Percentiles rank a stretch among this genome's conserved stretches.
These are phyloP conservation scores for Dryadomyces quercivorus DNA, from an alignment of 2,329 filamentous ascomycete genomes.

Conservation along the genomic window DNA sequence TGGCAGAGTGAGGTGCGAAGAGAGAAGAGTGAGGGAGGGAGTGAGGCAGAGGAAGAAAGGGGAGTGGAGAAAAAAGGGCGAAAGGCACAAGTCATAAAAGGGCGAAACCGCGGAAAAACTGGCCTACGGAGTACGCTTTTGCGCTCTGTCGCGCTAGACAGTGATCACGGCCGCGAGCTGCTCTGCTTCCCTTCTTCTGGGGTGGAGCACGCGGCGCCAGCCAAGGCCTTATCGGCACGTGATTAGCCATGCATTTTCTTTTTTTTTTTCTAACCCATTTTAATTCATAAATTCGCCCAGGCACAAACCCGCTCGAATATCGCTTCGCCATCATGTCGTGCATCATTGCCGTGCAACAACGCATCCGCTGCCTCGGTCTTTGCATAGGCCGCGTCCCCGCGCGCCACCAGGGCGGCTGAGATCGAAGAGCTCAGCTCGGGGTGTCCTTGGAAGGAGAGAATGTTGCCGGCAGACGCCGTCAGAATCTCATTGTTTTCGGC, in stretches of 20 bases:
- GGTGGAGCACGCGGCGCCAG: background rate
- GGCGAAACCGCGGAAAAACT: slow-evolving; percentile 1
- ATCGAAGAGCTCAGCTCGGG: background rate
- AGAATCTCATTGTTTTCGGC: background rate
- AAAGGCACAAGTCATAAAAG: background rate
- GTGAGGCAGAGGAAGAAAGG: background rate
- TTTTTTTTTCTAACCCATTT: no score
- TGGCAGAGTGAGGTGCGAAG: background rate
- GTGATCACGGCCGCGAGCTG: slow-evolving; percentile 1
- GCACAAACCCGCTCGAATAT: background rate
- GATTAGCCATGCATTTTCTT: background rate
- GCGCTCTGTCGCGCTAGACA: slow-evolving; percentile 4
- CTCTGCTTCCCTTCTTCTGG: background rate
- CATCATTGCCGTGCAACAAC: background rate
- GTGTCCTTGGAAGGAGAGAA: background rate
- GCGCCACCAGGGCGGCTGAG: background rate
- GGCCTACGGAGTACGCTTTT: background rate
- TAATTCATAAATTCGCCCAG: background rate
- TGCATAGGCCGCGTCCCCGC: background rate
- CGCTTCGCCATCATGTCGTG: background rate
- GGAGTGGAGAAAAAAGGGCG: background rate
- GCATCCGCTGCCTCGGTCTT: background rate
- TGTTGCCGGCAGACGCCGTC: background rate
- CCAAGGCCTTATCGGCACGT: background rate
- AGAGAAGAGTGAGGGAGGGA: background rate